Base-by-base conservation (phyloP, 2,329 filamentous ascomycete genomes). In the Fusarium proliferatum region DNA sequence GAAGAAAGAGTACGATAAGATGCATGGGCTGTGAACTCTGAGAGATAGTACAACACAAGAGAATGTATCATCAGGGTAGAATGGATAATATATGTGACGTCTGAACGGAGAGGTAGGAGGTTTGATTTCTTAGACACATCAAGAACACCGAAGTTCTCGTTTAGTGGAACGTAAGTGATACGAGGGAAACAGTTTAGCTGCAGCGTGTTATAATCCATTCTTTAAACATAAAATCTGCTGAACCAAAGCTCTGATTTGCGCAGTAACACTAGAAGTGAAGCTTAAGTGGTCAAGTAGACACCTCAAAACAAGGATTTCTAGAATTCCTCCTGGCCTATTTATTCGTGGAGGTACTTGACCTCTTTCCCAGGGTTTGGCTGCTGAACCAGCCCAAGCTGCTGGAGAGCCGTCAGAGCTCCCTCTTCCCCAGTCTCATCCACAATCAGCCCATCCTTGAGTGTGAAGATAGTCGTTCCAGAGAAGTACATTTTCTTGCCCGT, bases 41-140 rank as follows among this genome's bases (percentile, higher is more conserved):
- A 4, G 12, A 30, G 28, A 3, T 3, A 28, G 43, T 6, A 9
- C 4, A 28, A 1, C 2, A 8, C 19, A 8, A 46, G 17, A 4
- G 17, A 13, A 5, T 45, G 10, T 5, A 26, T 13, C 13, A 26
- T 19, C 11, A 13, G 16, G 16, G 10, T 11, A 13, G 7, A 5
- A 12, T 4, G 6, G 5, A 17, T 13, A 6, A 4, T 19, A 4
- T 5, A 12, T 45, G 6, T 6, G 23, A 30, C 1, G 3, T 13
- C 13, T 8, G 10, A 11, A 10, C 3, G 7, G 9, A 21, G 3
- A 28, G 6, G 9, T 21, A 7, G 10, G 12, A 28, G 17, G 3
- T 3, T 28, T 28, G 3, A 6, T 15, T 3, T 26, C 1, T 26
- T 15, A 28, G 8, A 46, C 9, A 15, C 5, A 10, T 13, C 6